These are phyloP conservation scores for Castanea sativa DNA, from an alignment of 306 rosid species.

Conservation along the genomic window DNA sequence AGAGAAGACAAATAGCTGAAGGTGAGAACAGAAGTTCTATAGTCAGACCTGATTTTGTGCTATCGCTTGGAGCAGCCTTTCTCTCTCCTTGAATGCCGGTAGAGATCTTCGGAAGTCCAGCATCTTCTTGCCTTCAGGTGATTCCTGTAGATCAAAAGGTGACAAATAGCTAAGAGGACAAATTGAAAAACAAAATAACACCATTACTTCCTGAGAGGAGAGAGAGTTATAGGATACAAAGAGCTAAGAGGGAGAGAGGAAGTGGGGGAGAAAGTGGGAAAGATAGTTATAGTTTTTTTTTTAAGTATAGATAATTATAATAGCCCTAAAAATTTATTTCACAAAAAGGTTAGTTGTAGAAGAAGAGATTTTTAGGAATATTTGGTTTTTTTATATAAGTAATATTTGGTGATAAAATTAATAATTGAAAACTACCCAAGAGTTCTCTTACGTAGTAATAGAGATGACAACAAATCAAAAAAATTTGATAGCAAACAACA, in stretches of 20 bases:
- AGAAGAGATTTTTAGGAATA: no score
- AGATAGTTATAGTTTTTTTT: no score
- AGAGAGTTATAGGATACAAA: no score
- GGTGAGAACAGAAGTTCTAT: background rate
- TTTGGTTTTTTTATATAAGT: no score
- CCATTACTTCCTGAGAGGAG: background rate
- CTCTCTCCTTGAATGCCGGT: slow-evolving; percentile 53
- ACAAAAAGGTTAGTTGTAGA: no score
- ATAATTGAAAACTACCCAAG: background rate
- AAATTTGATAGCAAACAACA: background rate
- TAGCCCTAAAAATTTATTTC: no score
- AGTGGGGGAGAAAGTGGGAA: no score
- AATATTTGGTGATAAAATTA: no score
- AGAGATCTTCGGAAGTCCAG: slow-evolving; percentile 47
- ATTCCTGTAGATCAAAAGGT: slow-evolving; percentile 36
- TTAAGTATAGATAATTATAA: no score
- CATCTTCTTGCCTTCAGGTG: slow-evolving; percentile 60
- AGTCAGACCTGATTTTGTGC: slow-evolving; percentile 52
- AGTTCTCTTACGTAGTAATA: background rate
- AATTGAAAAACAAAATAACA: background rate
- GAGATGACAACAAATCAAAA: background rate
- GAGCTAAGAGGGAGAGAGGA: no score
- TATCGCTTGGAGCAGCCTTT: slow-evolving; percentile 51
- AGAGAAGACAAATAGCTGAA: slow-evolving; percentile 6
- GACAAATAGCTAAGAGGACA: background rate